Conservation (phyloP, 805 yeast genomes). For the Myxozyma mucilagina region DNA sequence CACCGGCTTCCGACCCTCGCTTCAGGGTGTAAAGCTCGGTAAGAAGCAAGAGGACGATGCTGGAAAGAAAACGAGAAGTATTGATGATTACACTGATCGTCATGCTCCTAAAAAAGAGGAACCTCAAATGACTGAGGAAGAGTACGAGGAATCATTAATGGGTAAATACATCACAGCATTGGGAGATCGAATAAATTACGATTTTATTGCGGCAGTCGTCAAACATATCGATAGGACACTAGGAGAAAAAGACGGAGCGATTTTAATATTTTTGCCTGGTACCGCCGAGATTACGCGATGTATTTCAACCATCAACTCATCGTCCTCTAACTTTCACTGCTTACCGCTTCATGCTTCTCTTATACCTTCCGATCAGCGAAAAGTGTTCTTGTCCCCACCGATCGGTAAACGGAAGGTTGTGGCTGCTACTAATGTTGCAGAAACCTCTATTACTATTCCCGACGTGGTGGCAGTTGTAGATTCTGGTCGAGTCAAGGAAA, state of each 20-base stretch:
- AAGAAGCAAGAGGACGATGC: neutral
- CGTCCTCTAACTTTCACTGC: slow-evolving; percentile 43
- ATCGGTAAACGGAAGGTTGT: slow-evolving; percentile 69
- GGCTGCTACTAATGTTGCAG: slow-evolving; percentile 92
- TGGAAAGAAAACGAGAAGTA: neutral
- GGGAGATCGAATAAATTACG: slow-evolving; percentile 58
- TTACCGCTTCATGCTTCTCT: slow-evolving; percentile 89
- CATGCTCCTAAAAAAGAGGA: slow-evolving; percentile 3
- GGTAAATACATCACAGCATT: slow-evolving; percentile 22
- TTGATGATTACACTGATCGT: slow-evolving; percentile 6
- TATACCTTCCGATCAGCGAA: slow-evolving; percentile 75
- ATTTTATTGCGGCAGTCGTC: slow-evolving; percentile 62
- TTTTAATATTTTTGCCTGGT: slow-evolving; percentile 86
- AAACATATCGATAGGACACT: slow-evolving; percentile 54
- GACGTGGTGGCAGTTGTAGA: slow-evolving; percentile 93
- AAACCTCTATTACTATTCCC: slow-evolving; percentile 93
- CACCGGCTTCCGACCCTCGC: slow-evolving; percentile 50
- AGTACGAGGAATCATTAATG: slow-evolving; percentile 23
- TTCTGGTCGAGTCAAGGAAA: slow-evolving; percentile 78
- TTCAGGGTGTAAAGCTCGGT: neutral
- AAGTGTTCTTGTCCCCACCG: slow-evolving; percentile 63
- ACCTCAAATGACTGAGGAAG: neutral
- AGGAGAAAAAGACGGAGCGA: slow-evolving; percentile 48
- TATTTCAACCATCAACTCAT: slow-evolving; percentile 44
- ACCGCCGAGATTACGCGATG: slow-evolving; percentile 79